Evolutionary conservation across 1,284 basidiomycete genomes (phyloP).

Genomic region (Ceratobasidium sp.): DNA sequence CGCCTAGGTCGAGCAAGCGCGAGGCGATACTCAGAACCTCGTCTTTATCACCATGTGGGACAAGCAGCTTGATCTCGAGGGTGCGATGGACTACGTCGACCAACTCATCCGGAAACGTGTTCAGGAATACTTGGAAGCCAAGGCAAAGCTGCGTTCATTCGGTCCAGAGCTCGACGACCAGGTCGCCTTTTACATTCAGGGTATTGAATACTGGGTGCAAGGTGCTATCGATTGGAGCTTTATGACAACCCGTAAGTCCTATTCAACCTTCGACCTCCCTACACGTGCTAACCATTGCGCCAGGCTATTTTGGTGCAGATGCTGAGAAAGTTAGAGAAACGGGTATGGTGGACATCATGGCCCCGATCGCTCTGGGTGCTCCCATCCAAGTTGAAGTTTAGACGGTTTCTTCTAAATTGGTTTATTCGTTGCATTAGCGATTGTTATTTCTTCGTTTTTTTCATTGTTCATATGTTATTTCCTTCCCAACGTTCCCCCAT

Average conservation of each 20-base stretch:
- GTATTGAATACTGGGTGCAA: slow-evolving; percentile 58
- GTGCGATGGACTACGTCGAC: slow-evolving; percentile 54
- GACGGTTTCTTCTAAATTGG: neutral
- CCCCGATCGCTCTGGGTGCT: slow-evolving; percentile 31
- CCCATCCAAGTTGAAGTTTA: slow-evolving; percentile 24
- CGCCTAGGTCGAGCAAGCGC: slow-evolving; percentile 53
- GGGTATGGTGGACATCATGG: slow-evolving; percentile 35
- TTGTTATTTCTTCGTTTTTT: slow-evolving; percentile 15
- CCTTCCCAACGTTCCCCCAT: neutral
- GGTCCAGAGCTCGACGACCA: slow-evolving; percentile 54
- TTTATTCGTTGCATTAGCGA: neutral
- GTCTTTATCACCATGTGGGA: slow-evolving; percentile 59
- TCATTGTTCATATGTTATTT: neutral
- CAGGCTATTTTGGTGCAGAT: slow-evolving; percentile 39
- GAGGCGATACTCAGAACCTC: slow-evolving; percentile 59
- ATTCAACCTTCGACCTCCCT: neutral
- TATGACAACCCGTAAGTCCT: slow-evolving; percentile 39
- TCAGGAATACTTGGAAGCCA: slow-evolving; percentile 53
- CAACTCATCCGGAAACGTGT: slow-evolving; percentile 56
- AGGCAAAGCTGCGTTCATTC: slow-evolving; percentile 54
- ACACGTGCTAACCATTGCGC: neutral
- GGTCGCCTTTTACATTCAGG: slow-evolving; percentile 52
- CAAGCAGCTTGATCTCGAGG: slow-evolving; percentile 54
- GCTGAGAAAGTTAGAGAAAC: slow-evolving; percentile 37
- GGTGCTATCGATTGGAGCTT: slow-evolving; percentile 59